phyloP scores from a whole-genome alignment of 1,139 yeast genomes.

The Suhomyces atakaporum region DNA sequence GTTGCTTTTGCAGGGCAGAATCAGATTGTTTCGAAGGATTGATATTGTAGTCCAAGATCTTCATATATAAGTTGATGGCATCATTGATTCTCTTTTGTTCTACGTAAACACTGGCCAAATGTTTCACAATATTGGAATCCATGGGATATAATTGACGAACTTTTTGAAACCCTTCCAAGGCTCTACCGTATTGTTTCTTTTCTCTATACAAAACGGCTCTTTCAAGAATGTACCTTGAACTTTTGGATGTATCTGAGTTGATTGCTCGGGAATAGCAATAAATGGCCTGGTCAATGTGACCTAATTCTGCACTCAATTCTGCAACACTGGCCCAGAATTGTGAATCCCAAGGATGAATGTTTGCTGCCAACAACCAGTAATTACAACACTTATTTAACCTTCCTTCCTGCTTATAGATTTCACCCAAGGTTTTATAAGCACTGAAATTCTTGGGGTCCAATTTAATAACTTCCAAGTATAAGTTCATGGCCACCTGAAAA shows the following conservation, averaged over 20 bases:
- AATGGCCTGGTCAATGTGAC: constrained; percentile 77
- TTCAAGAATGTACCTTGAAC: constrained; percentile 55
- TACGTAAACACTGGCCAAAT: constrained; percentile 75
- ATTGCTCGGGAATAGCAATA: constrained; percentile 80
- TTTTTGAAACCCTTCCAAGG: constrained; percentile 72
- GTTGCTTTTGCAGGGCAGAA: constrained; percentile 27
- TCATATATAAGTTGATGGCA: constrained; percentile 76
- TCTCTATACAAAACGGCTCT: constrained; percentile 70
- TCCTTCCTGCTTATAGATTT: constrained; percentile 71
- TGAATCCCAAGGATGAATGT: constrained; percentile 72
- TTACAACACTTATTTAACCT: constrained; percentile 72
- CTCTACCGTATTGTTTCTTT: constrained; percentile 65
- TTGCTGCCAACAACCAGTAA: constrained; percentile 85
- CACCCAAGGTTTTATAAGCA: constrained; percentile 86
- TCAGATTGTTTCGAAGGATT: constrained; percentile 22
- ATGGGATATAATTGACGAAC: constrained; percentile 62
- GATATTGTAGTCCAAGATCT: constrained; percentile 60
- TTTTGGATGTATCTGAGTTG: constrained; percentile 49
- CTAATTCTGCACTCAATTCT: constrained; percentile 68
- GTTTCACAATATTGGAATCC: constrained; percentile 63
- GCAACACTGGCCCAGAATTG: constrained; percentile 88
- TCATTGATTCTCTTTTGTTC: constrained; percentile 76
- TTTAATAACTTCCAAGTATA: constrained; percentile 73
- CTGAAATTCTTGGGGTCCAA: constrained; percentile 75
- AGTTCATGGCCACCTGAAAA: constrained; percentile 62